Evolutionary conservation across 331 rosid genomes (phyloP).

Genomic region (Stylosanthes scabra): DNA sequence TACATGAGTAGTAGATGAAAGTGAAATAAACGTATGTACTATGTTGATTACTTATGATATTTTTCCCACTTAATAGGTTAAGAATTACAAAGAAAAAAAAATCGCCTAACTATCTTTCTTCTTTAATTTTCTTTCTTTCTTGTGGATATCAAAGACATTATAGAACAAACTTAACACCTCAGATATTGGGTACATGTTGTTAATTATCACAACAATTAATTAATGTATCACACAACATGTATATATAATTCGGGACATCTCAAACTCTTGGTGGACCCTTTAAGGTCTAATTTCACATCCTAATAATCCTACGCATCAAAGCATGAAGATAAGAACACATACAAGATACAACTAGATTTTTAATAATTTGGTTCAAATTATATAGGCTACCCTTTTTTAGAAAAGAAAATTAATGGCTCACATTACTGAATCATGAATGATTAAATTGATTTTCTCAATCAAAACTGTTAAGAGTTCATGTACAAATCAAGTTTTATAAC

Average conservation of each 20-base stretch:
- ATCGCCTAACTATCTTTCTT: background rate
- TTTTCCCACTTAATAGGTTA: too few relatives aligned
- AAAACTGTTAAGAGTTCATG: background rate
- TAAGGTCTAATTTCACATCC: slow-evolving; percentile 32
- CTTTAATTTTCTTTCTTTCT: background rate
- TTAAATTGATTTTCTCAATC: background rate
- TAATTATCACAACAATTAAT: slow-evolving; percentile 38
- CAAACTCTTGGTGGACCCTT: slow-evolving; percentile 31
- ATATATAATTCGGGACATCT: slow-evolving; percentile 35
- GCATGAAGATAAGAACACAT: background rate
- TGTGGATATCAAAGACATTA: slow-evolving; percentile 2
- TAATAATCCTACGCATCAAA: background rate
- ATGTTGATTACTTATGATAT: too few relatives aligned
- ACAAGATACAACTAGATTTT: background rate
- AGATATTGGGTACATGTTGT: slow-evolving; percentile 32
- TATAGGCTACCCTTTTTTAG: too few relatives aligned
- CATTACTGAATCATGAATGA: background rate
- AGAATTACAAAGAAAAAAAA: too few relatives aligned
- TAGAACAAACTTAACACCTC: slow-evolving; percentile 12
- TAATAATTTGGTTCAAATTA: background rate
- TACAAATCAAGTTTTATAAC: too few relatives aligned
- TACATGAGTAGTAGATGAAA: too few relatives aligned
- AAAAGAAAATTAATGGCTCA: too few relatives aligned
- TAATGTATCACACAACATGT: slow-evolving; percentile 38
- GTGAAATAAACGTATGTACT: too few relatives aligned